Evolutionary conservation across 208 protist genomes (phyloP), one percentile per base, ranked within the genome.

Genomic region (Histomonas meleagridis): DNA sequence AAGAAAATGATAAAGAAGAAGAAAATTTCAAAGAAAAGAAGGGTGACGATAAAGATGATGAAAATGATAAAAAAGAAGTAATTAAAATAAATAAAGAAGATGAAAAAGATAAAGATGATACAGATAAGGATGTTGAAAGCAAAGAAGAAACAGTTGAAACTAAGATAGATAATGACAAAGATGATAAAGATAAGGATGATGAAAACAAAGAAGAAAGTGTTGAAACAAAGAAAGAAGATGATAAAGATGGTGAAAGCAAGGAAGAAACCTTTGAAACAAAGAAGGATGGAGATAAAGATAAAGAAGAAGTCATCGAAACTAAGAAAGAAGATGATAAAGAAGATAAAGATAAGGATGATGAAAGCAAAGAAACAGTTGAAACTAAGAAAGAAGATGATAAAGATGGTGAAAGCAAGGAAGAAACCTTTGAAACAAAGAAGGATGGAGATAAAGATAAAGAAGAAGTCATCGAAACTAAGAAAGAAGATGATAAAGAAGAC

Each of bases 31-130:
- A 9, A 7, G 23, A 90, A 5, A 62, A 90, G 23, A 28, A 90
- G 23, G 14, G 35, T 35, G 21, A 90, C 18, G 53, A 90, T 35
- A n/a, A 90, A 5, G 32, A 90, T 12, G 21, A 90, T 35, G 78
- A 21, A 7, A 51, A 81, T 21, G 72, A 90, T 38, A 28, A 90
- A 12, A 62, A 90, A 28, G 32, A 90, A 28, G 21, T 38, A 38
- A 28, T 32, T 35, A n/a, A 90, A 5, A n/a, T 38, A 28, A 28
- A 90, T 12, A 28, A 90, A 62, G 78, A 90, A 38, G 3, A 90
- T 9, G 26, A 90, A n/a, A 28, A 90, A n/a, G 78, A 90, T 35
- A n/a, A 90, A 35, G 78, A 90, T 62, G 78, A 90, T 62, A n/a
- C 18, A 4, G 32, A 90, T 9, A 28, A 90, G 23, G 5, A 9